Percentiles rank a stretch among this genome's conserved stretches.
Conservation (phyloP, 2,329 filamentous ascomycete genomes). For the Claviceps spartinae region DNA sequence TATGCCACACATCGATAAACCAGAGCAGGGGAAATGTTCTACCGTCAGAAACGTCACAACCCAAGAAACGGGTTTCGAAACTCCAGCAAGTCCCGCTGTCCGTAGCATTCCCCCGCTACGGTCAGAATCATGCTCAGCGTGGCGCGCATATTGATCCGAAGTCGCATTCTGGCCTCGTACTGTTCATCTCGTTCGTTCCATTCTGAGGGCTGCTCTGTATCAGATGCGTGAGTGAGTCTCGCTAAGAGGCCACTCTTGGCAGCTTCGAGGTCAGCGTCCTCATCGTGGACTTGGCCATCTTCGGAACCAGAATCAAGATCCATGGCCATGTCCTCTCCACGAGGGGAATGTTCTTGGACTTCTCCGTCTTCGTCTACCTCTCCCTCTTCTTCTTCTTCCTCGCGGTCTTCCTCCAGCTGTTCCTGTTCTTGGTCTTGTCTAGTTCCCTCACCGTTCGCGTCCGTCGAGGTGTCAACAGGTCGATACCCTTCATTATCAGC, state of each 20-base stretch:
- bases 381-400: constrained; percentile 6
- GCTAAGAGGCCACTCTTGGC: constrained; percentile 36
- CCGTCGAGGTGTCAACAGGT: not conserved
- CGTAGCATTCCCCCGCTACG: constrained; percentile 76
- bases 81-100: constrained; percentile 73
- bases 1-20: no score
- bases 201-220: constrained; percentile 16
- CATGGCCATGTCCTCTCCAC: constrained; percentile 26
- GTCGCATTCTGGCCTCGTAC: constrained; percentile 18
- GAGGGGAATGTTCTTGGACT: constrained; percentile 3
- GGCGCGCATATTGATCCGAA: constrained; percentile 42
- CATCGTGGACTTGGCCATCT: constrained; percentile 18
- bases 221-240: constrained; percentile 21
- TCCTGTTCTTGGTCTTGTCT: constrained; percentile 7
- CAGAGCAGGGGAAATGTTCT: no score
- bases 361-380: constrained; percentile 9
- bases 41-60: constrained; percentile 15
- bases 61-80: constrained; percentile 50
- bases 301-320: constrained; percentile 26
- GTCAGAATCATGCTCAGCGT: constrained; percentile 88
- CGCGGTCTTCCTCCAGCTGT: not conserved
- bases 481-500: constrained; percentile 10
- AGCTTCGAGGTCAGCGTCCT: constrained; percentile 26
- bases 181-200: constrained; percentile 8
- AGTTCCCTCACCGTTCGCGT: not conserved